phyloP scores from a whole-genome alignment of 2,329 filamentous ascomycete genomes.

The Claviceps sp. region DNA sequence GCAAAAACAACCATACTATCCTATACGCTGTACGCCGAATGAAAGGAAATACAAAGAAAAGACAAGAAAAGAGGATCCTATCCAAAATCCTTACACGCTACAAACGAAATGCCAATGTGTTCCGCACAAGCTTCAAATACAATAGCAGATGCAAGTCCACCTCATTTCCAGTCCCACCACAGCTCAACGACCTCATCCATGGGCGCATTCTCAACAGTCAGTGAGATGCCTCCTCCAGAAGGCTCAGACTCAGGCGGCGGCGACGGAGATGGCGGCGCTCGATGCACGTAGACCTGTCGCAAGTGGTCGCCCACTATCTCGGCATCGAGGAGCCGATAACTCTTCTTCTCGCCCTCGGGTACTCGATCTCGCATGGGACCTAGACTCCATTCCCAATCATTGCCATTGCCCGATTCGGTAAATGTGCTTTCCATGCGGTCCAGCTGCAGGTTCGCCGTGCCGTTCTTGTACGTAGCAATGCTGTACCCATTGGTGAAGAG shows the following conservation, averaged over 20 bases:
- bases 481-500: conserved; percentile 48
- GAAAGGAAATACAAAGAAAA: background rate
- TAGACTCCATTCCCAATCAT: conserved; percentile 38
- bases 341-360: conserved; percentile 32
- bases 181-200: conserved; percentile 35
- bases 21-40: background rate
- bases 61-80: background rate
- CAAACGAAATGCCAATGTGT: background rate
- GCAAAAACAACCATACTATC: background rate
- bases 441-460: conserved; percentile 27
- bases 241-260: background rate
- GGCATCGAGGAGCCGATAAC: conserved; percentile 33
- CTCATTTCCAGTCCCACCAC: conserved; percentile 24
- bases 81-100: background rate
- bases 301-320: conserved; percentile 29
- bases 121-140: background rate
- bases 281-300: conserved; percentile 41
- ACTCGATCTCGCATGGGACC: conserved; percentile 33
- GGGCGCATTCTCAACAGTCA: conserved; percentile 20
- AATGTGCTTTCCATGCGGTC: conserved; percentile 39
- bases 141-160: background rate
- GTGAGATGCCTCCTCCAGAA: background rate
- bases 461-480: conserved; percentile 33
- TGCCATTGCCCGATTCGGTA: conserved; percentile 19
- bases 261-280: conserved; percentile 13